phyloP scores from a whole-genome alignment of 176 grass and related monocot species.

The Typha latifolia region DNA sequence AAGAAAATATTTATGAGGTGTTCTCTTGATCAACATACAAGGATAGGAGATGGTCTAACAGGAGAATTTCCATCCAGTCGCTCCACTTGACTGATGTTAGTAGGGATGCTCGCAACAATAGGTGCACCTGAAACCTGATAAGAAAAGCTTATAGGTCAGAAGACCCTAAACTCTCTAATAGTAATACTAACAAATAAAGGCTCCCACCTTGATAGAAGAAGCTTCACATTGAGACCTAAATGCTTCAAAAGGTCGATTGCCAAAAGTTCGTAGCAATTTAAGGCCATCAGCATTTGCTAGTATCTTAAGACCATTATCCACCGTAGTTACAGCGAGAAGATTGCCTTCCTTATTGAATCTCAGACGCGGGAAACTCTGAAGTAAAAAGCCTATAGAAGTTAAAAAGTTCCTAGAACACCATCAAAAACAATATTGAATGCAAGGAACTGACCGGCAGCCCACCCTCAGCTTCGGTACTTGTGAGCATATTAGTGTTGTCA shows the following conservation, averaged over 20 bases:
- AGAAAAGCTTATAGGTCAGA: slow-evolving; percentile 13
- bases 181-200: not conserved
- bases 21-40: slow-evolving; percentile 37
- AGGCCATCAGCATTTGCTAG: slow-evolving; percentile 84
- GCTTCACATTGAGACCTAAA: slow-evolving; percentile 79
- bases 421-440: not conserved
- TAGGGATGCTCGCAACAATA: slow-evolving; percentile 63
- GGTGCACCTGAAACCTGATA: slow-evolving; percentile 67
- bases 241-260: slow-evolving; percentile 46
- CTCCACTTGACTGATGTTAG: slow-evolving; percentile 71
- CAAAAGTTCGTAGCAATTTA: slow-evolving; percentile 46
- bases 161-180: slow-evolving; percentile 1
- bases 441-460: slow-evolving; percentile 63
- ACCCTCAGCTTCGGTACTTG: slow-evolving; percentile 65
- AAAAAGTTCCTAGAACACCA: not conserved
- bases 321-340: slow-evolving; percentile 87
- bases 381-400: slow-evolving; percentile 29
- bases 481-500: slow-evolving; percentile 73
- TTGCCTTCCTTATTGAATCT: slow-evolving; percentile 99
- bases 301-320: slow-evolving; percentile 89
- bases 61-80: slow-evolving; percentile 87
- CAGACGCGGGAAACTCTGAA: slow-evolving; percentile 55
- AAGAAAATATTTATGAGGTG: not conserved
- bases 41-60: slow-evolving; percentile 65
- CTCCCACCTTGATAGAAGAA: slow-evolving; percentile 68